Base-by-base conservation (phyloP, 148 eudicot genomes). In the Fallopia convolvulus region DNA sequence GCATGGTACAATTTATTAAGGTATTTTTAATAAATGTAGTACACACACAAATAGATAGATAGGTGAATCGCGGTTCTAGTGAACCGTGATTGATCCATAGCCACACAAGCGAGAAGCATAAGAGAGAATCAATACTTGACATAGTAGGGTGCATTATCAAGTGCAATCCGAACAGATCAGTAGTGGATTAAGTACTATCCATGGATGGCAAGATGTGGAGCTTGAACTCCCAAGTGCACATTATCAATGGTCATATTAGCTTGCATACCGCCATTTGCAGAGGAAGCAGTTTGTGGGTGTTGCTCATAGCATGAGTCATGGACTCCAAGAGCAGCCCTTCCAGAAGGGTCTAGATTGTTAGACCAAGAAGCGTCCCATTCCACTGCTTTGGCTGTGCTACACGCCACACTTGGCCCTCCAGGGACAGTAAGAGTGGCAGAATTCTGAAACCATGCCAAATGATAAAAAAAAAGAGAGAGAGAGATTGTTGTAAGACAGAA, bases 351-450 rank as follows among this genome's bases (percentile, higher is more conserved):
- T 0, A 91, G 89, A 84, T 92, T 90, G 41, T 85, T 87, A 2
- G 94, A 89, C 99, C 99, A 94, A 5, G 91, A 71, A 63, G 87
- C 80, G 17, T 94, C 93, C 99, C 99, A 94, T 81, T 87, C 96
- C 15, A 90, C 82, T 0, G 96, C 96, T 75, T 89, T 89, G 23
- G 99, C 92, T 8, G 99, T 91, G 86, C 97, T 93, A 76, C 97
- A 93, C 0, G 97, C 94, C 26, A 95, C 79, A 20, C 90, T 91
- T 21, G 97, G 92, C 49, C 99, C 97, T 32, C 99, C 97, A 0
- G 97, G 97, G 52, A 95, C 97, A 0, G 94, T 91, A 18, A 86
- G 83, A 18, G 75, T 81, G 9, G 99, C 98, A 36, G 99, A 78
- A 70, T 90, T 93, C 97, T 95, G 87, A 84, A 82, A 30, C 23